Conservation (phyloP, 768 basidiomycete genomes). For the Rhodotorula diobovata region DNA sequence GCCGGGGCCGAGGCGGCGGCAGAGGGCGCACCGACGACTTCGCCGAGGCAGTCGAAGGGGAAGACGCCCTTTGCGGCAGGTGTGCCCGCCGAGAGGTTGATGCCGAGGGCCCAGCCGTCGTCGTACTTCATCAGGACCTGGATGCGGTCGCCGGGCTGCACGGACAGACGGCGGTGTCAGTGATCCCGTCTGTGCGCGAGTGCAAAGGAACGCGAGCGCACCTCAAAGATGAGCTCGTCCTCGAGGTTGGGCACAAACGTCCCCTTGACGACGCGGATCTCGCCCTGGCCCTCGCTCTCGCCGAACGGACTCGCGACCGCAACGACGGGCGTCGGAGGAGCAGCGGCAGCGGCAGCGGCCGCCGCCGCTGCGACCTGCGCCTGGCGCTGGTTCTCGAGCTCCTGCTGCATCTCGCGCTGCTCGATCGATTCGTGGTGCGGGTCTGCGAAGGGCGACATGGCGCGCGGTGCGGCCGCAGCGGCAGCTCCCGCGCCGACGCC, state of each 20-base stretch:
- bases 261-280: slow-evolving; percentile 37
- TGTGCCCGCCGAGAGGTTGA: slow-evolving; percentile 20
- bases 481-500: background rate
- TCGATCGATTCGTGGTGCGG: slow-evolving; percentile 26
- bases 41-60: slow-evolving; percentile 39
- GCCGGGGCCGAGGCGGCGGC: background rate
- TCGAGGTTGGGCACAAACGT: slow-evolving; percentile 41
- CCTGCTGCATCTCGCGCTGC: slow-evolving; percentile 30
- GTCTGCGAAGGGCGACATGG: slow-evolving; percentile 10
- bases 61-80: slow-evolving; percentile 31
- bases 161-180: background rate
- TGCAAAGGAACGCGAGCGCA: slow-evolving; percentile 4
- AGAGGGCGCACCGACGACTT: background rate
- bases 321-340: background rate
- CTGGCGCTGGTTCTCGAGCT: slow-evolving; percentile 21
- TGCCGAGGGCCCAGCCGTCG: slow-evolving; percentile 41
- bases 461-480: background rate
- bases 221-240: slow-evolving; percentile 42
- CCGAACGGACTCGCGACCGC: slow-evolving; percentile 33
- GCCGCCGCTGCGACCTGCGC: background rate
- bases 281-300: slow-evolving; percentile 40
- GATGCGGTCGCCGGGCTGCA: slow-evolving; percentile 39
- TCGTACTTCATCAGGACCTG: slow-evolving; percentile 44
- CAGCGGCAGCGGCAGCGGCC: background rate
- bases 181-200: no score